Percentiles rank a stretch among this genome's conserved stretches.
Evolutionary conservation across 495 filamentous ascomycete species (phyloP).

Genomic region (Podospora comata): DNA sequence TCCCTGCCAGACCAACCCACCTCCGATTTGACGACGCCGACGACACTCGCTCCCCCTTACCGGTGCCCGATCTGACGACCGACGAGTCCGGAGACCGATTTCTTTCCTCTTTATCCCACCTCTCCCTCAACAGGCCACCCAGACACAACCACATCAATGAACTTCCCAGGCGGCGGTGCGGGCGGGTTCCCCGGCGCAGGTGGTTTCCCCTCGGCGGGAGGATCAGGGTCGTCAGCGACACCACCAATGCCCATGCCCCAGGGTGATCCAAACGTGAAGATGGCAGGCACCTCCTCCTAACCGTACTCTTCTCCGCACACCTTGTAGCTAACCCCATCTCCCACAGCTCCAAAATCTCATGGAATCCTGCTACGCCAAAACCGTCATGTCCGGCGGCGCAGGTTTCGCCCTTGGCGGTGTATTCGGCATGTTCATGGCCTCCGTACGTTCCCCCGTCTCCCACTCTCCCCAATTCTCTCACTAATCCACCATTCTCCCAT

Average conservation of each 20-base stretch:
- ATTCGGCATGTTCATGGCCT: constrained; percentile 96
- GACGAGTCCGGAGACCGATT: not conserved
- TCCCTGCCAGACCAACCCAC: not conserved
- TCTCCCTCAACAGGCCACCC: not conserved
- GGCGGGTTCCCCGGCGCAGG: constrained; percentile 24
- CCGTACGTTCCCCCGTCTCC: constrained; percentile 51
- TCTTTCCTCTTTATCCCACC: not conserved
- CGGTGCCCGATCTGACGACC: not conserved
- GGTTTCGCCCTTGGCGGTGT: constrained; percentile 87
- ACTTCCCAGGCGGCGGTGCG: constrained; percentile 21
- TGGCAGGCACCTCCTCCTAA: constrained; percentile 13
- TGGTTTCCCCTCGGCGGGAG: not conserved
- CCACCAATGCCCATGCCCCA: constrained; percentile 24
- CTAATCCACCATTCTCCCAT: not conserved
- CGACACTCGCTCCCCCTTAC: not conserved
- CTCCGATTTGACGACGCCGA: not conserved
- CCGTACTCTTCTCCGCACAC: not conserved
- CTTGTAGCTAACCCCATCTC: not conserved
- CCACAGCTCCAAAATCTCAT: constrained; percentile 54
- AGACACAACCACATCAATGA: constrained; percentile 17
- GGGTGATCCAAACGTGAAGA: constrained; percentile 45
- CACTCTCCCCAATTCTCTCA: not conserved
- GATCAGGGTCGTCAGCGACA: constrained; percentile 9
- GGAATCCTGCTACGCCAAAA: constrained; percentile 87
- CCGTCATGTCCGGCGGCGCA: constrained; percentile 75